phyloP scores from a whole-genome alignment of 306 rosid species.

The Trifolium repens region DNA sequence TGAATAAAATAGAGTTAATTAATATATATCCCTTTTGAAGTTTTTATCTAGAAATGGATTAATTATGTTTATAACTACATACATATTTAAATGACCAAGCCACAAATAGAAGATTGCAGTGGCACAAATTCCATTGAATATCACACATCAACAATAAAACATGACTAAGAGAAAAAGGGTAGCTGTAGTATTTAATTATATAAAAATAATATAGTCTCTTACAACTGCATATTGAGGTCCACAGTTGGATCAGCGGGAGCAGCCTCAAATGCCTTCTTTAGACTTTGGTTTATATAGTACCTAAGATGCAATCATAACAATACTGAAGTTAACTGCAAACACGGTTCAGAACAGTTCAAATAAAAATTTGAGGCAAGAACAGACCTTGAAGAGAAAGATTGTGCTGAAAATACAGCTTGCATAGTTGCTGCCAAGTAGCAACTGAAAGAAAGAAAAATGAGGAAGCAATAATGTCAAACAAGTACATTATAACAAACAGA shows the following conservation, averaged over 20 bases:
- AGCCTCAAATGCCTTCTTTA: conserved; percentile 64
- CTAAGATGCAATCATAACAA: conserved; percentile 47
- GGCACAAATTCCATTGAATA: not conserved
- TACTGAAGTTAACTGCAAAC: conserved; percentile 33
- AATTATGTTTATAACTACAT: not conserved
- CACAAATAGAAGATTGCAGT: conserved; percentile 4
- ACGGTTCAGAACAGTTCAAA: not conserved
- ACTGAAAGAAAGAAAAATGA: conserved; percentile 64
- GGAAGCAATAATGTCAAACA: conserved; percentile 22
- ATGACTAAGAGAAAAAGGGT: conserved; percentile 22
- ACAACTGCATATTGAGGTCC: conserved; percentile 88
- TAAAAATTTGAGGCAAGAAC: conserved; percentile 32
- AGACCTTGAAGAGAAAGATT: conserved; percentile 68
- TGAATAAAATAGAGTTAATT: conserved; percentile 41
- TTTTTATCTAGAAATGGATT: conserved; percentile 2
- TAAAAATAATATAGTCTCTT: conserved; percentile 28
- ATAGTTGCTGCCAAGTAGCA: conserved; percentile 96
- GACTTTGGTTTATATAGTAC: conserved; percentile 60
- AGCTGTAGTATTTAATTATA: not conserved
- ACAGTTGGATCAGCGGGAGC: conserved; percentile 97
- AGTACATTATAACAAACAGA: conserved; percentile 14
- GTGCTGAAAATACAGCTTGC: conserved; percentile 88
- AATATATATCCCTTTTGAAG: conserved; percentile 1
- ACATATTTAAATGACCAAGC: not conserved
- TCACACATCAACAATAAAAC: conserved; percentile 3